Evolutionary conservation across 2,329 filamentous ascomycete genomes (phyloP), one percentile per base, ranked within the genome.

Genomic region (Nothophaeocryptopus gaeumannii): DNA sequence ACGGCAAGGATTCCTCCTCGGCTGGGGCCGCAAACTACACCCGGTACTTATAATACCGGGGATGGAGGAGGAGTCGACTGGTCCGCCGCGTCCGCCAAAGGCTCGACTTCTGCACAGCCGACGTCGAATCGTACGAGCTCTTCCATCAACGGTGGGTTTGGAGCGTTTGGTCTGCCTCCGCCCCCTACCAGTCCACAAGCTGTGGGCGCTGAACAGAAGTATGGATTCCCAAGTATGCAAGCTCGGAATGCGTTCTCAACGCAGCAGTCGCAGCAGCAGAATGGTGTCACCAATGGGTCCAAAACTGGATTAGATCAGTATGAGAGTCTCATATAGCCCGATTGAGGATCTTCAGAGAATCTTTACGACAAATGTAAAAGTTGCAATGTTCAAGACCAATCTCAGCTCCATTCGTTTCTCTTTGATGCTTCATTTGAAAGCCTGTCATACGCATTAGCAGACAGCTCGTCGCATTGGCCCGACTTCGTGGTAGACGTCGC

Each of bases 261-360:
- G 20, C 71, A 47, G 43, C 59, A 64, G 47, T 58, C 61, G 52
- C 62, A 64, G 33, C 70, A 64, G 53, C 60, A 65, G 53, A 59
- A 61, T 36, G 20, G 29, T 31, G 20, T 39, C 29, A 37, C 39
- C 7, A 33, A 37, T 13, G 38, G 39, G 44, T 41, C 53, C 47
- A 59, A 58, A 52, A 52, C 45, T 45, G 82, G 83, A 0, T 71
- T 86, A 69, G 82, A 85, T 67, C 84, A 83, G 70, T 87, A 86
- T 57, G 79, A 84, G 67, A 86, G 84, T 70, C 65, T 87, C 58
- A 67, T 86, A 59, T 86, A 55, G 60, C n/a, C 20, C 20, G 20
- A 26, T 26, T 26, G 20, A 26, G 20, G 20, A 26, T 26, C 20
- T 26, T 26, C 20, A 26, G 20, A 26, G 20, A 26, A 26, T 26